Conservation (phyloP, 2,329 filamentous ascomycete species). For the Nemania diffusa region DNA sequence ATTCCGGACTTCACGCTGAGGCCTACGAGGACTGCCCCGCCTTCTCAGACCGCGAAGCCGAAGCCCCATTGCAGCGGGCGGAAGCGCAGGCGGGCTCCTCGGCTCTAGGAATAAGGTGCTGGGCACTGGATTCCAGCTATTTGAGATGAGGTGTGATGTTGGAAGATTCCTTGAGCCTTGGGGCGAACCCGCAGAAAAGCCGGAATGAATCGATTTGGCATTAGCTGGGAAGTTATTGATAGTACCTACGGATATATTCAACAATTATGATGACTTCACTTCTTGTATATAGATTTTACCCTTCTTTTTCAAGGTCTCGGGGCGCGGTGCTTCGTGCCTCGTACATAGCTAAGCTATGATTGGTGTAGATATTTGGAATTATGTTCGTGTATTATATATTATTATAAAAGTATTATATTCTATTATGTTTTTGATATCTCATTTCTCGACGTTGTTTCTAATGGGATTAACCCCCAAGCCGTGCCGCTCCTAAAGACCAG, state of each 20-base stretch:
- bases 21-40: conserved; percentile 22
- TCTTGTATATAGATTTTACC: conserved; percentile 21
- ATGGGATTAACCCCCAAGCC: no score
- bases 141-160: neutral
- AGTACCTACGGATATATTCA: neutral
- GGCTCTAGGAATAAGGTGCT: neutral
- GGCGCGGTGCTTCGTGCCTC: neutral
- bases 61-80: conserved; percentile 27
- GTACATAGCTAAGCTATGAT: neutral
- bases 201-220: neutral
- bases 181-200: no score
- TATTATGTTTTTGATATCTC: no score
- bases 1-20: conserved; percentile 30
- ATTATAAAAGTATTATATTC: no score
- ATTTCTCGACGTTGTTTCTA: no score
- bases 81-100: conserved; percentile 19
- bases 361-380: neutral
- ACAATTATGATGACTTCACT: conserved; percentile 17
- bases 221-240: neutral
- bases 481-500: no score
- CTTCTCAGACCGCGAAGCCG: conserved; percentile 21
- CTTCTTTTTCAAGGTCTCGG: neutral
- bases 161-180: neutral
- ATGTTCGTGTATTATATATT: conserved; percentile 1
- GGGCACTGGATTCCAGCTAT: neutral